phyloP scores from a whole-genome alignment of 805 yeast genomes.

The Starmerella sirachaensis region DNA sequence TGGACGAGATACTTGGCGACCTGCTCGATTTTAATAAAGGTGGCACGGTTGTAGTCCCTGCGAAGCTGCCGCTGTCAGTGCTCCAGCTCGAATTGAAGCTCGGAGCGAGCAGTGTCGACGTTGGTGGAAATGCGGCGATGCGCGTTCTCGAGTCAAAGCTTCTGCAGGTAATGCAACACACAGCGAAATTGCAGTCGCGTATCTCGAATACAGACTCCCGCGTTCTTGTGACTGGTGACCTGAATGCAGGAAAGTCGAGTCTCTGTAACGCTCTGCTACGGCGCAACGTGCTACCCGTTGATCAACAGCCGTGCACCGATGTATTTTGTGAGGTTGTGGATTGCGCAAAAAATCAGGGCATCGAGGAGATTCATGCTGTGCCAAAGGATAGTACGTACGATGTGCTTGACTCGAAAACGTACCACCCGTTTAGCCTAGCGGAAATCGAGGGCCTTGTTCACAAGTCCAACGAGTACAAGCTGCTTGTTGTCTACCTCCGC shows the following conservation, averaged over 20 bases:
- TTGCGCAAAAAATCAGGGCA: conserved; percentile 56
- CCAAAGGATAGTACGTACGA: conserved; percentile 35
- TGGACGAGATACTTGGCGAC: conserved; percentile 22
- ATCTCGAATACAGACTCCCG: conserved; percentile 86
- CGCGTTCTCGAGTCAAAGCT: conserved; percentile 57
- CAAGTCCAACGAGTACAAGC: conserved; percentile 55
- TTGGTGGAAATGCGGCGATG: conserved; percentile 63
- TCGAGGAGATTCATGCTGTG: conserved; percentile 91
- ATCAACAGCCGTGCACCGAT: conserved; percentile 94
- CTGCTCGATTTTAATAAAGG: conserved; percentile 20
- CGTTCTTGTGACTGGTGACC: conserved; percentile 91
- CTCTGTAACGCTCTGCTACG: conserved; percentile 83
- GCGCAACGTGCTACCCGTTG: conserved; percentile 75
- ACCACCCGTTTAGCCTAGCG: conserved; percentile 40
- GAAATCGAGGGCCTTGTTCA: conserved; percentile 60
- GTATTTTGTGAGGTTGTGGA: conserved; percentile 93
- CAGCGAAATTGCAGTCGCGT: conserved; percentile 61
- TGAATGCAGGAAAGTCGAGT: conserved; percentile 92
- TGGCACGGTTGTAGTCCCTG: conserved; percentile 7
- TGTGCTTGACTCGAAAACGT: conserved; percentile 52
- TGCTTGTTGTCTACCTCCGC: conserved; percentile 69
- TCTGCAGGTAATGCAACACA: conserved; percentile 50
- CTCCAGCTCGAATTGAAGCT: conserved; percentile 52
- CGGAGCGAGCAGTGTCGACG: conserved; percentile 34
- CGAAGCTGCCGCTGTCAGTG: conserved; percentile 40